Evolutionary conservation across 1,139 yeast species (phyloP), one percentile per base, ranked within the genome.

Genomic region (Wickerhamiella pararugosa): DNA sequence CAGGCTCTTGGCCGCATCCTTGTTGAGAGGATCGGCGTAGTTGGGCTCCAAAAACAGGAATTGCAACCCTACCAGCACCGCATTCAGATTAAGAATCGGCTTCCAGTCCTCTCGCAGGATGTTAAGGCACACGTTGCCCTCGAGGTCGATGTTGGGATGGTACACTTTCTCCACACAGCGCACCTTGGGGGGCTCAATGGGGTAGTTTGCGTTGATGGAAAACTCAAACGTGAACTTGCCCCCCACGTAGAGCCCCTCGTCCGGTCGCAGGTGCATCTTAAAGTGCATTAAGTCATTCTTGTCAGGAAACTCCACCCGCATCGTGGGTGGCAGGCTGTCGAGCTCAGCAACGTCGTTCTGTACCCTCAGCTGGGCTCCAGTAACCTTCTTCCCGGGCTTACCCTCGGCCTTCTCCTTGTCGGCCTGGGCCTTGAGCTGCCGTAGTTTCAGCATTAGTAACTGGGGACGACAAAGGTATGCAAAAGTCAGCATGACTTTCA

Each of bases 31-130:
- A 59, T 90, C 97, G 46, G 76, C 77, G 1, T 94, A 79, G 58
- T 86, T 87, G 9, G 96, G 96, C 54, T 87, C 96, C 47, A 84
- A 65, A 53, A 90, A 84, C 50, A 90, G 67, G 56, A 80, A 86
- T 56, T 86, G 75, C 47, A 90, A 67, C 0, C 98, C 98, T 41
- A 87, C 79, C 50, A 87, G 68, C 25, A 90, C 76, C 5, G 90
- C 70, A 57, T 80, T 84, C 55, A 90, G 65, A 49, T 79, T 82
- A 51, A 90, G 68, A 1, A 86, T 95, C 0, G 98, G 97, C 30
- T 90, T 77, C 98, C 98, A 90, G 59, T 87, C 97, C 59, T 86
- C 95, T 50, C 97, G 66, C 47, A 90, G 66, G 36, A 90, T 86
- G 58, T 90, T 87, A 47, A 90, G 69, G 56, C 98, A 90, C 26